These are phyloP conservation scores for Venturia asperata DNA, from an alignment of 2,329 filamentous ascomycete species.

Conservation along the genomic window DNA sequence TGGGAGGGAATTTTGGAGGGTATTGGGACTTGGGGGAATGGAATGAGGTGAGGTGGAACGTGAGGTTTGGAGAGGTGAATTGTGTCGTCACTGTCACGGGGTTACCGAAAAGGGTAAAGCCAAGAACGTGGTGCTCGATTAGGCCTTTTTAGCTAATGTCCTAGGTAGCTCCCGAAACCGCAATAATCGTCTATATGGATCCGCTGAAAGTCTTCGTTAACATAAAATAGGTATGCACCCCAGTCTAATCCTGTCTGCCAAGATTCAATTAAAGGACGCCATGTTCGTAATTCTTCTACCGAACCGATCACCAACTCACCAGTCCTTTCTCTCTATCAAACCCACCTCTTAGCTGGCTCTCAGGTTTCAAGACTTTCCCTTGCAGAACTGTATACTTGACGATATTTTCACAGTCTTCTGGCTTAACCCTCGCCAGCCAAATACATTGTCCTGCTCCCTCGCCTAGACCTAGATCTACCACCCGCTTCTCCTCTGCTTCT, in stretches of 20 bases:
- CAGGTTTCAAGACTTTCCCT: slow-evolving; percentile 89
- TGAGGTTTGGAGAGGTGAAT: neutral
- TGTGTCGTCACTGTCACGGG: slow-evolving; percentile 1
- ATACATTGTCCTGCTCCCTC: slow-evolving; percentile 72
- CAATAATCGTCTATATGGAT: neutral
- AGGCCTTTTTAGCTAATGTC: neutral
- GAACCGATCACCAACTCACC: slow-evolving; percentile 66
- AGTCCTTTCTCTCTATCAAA: slow-evolving; percentile 78
- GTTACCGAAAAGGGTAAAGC: neutral
- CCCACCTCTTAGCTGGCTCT: slow-evolving; percentile 75
- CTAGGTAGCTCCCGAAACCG: neutral
- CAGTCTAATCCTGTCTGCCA: neutral
- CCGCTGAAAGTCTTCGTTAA: neutral
- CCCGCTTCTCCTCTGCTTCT: slow-evolving; percentile 17
- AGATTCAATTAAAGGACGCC: neutral
- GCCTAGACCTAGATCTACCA: slow-evolving; percentile 9
- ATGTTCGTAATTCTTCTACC: neutral
- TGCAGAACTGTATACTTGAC: slow-evolving; percentile 82
- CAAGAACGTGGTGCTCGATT: neutral
- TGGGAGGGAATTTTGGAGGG: neutral
- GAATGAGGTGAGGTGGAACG: neutral
- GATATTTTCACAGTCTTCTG: slow-evolving; percentile 89
- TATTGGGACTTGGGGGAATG: too few species aligned
- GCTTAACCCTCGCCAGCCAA: slow-evolving; percentile 77
- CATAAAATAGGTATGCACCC: neutral